A percentile compares a stretch with the other conserved stretches of the same genome.
phyloP scores from a whole-genome alignment of 2,329 filamentous ascomycete species.

The Penicillium sumatraense region DNA sequence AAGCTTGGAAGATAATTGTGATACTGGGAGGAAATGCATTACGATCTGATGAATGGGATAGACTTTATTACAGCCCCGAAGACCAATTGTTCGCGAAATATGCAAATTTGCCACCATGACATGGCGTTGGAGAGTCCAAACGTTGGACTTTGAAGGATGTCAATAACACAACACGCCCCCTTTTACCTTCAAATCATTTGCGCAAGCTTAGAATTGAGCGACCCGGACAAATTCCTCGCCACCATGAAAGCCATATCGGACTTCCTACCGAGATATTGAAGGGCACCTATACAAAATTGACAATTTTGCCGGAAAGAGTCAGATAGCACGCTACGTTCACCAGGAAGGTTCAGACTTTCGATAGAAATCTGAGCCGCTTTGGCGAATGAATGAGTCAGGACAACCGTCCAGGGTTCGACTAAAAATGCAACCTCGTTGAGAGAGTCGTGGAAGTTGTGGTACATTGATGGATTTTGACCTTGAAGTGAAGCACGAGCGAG shows the following conservation, averaged over 20 bases:
- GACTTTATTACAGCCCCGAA: too few species aligned
- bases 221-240: constrained; percentile 43
- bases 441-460: constrained; percentile 55
- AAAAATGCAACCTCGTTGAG: constrained; percentile 61
- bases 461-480: constrained; percentile 23
- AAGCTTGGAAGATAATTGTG: too few species aligned
- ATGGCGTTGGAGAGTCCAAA: too few species aligned
- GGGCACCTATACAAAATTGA: constrained; percentile 56
- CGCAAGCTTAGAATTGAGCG: constrained; percentile 23
- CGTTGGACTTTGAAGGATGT: too few species aligned
- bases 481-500: constrained; percentile 54
- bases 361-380: constrained; percentile 52
- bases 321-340: neutral
- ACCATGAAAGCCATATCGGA: constrained; percentile 56
- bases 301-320: constrained; percentile 32
- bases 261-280: constrained; percentile 61
- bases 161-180: too few species aligned
- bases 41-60: too few species aligned
- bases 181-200: neutral
- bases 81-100: neutral
- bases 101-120: neutral
- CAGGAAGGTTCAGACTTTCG: constrained; percentile 21
- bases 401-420: constrained; percentile 64
- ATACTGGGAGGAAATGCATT: too few species aligned
- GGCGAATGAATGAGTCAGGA: constrained; percentile 59